These are phyloP conservation scores for Camellia japonica DNA, from an alignment of 148 eudicot species.

Conservation along the genomic window DNA sequence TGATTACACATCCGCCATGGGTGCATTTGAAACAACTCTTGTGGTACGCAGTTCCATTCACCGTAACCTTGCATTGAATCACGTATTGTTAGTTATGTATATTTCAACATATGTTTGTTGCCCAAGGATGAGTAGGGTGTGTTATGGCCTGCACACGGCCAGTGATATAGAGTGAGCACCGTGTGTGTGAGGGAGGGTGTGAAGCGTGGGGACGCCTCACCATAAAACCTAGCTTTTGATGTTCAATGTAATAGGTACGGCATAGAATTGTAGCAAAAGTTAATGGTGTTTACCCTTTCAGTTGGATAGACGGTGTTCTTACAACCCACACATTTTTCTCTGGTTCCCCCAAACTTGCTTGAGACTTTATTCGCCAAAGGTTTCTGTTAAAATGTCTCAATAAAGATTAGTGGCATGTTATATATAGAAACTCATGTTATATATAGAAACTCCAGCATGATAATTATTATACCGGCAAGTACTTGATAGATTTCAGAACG, in stretches of 20 bases:
- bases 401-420: neutral
- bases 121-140: no score
- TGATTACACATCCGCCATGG: slow-evolving; percentile 96
- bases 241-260: no score
- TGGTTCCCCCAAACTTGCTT: slow-evolving; percentile 81
- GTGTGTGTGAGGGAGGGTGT: no score
- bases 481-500: neutral
- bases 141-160: neutral
- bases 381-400: slow-evolving; percentile 47
- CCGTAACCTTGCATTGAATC: slow-evolving; percentile 58
- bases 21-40: slow-evolving; percentile 92
- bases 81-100: neutral
- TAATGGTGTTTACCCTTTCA: slow-evolving; percentile 60
- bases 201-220: no score
- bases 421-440: no score
- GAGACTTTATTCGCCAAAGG: slow-evolving; percentile 59
- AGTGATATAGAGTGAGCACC: no score
- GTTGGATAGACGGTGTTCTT: slow-evolving; percentile 86
- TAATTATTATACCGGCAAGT: neutral
- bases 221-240: no score
- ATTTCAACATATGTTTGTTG: neutral
- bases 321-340: slow-evolving; percentile 83
- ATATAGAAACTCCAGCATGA: neutral
- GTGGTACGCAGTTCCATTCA: slow-evolving; percentile 92
- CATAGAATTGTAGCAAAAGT: no score